Evolutionary conservation across 805 yeast species (phyloP), one percentile per base, ranked within the genome.

Genomic region (Zygosaccharomyces bailii): DNA sequence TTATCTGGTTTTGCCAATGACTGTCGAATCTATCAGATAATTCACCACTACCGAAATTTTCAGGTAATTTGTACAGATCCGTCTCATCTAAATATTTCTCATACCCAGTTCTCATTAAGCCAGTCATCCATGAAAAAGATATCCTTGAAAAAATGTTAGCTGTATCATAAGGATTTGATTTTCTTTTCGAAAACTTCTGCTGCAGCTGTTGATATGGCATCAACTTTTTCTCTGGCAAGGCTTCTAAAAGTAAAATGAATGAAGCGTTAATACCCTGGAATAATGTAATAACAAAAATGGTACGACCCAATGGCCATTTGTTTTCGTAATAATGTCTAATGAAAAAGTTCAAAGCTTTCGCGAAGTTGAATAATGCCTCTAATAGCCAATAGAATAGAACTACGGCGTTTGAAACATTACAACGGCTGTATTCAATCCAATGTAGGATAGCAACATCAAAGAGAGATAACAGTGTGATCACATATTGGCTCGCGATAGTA

Each of bases 91-190:
- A 79, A 48, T 54, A 68, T 48, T 78, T 78, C 33, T 72, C 68
- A 56, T 83, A 84, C 11, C 98, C 98, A 42, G 78, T 78, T 53
- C 69, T 76, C 82, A 93, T 87, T 56, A 93, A 69, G 1, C 76
- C 80, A 16, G 88, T 80, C 95, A 93, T 87, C 98, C 99, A 93
- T 20, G 81, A 69, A 63, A 93, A 91, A 0, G 95, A 82, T 41
- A 91, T 69, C 42, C 77, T 71, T 2, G 95, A 83, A 51, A 91
- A 78, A 11, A 89, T 68, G 60, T 90, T 82, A 2, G 76, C 75
- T 14, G 61, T 56, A 50, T 69, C 72, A 32, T 63, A 65, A 16
- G 75, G 75, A 46, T 56, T 63, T 11, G 53, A 55, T 44, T 65
- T 65, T 42, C 60, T 59, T 34, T 56, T 51, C 2, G 61, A 49